Conservation (phyloP, 805 yeast species). For the Wickerhamiella vanderwaltii region DNA sequence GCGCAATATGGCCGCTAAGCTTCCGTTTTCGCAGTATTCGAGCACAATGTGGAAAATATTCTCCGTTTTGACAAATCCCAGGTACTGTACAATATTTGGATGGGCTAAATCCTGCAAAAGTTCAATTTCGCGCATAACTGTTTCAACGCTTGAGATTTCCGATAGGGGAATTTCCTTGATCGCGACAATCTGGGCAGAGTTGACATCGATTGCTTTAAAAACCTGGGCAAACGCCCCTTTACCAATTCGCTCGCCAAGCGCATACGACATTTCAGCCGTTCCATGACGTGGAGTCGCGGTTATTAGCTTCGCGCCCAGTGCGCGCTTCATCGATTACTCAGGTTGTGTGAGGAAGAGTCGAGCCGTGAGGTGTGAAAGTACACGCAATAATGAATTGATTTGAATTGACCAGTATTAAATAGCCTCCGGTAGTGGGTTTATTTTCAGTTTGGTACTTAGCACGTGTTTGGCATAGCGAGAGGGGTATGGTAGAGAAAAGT, state of each 20-base stretch:
- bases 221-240: conserved; percentile 88
- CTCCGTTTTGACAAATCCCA: conserved; percentile 49
- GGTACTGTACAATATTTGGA: conserved; percentile 54
- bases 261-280: conserved; percentile 21
- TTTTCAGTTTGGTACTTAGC: no score
- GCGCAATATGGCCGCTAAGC: conserved; percentile 43
- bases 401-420: no score
- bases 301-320: conserved; percentile 18
- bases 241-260: conserved; percentile 53
- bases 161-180: conserved; percentile 62
- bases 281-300: conserved; percentile 21
- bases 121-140: conserved; percentile 54
- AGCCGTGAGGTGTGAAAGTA: no score
- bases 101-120: conserved; percentile 52
- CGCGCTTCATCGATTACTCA: conserved; percentile 16
- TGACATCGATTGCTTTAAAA: conserved; percentile 56
- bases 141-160: conserved; percentile 27
- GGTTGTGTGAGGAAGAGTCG: no score
- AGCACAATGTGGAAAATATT: conserved; percentile 44
- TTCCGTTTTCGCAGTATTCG: conserved; percentile 55
- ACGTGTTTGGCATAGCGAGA: no score
- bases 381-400: no score
- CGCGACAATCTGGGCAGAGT: conserved; percentile 60
- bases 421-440: no score
- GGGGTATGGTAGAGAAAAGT: no score